phyloP scores from a whole-genome alignment of 2,329 filamentous ascomycete genomes.

The Colletotrichum kahawae region DNA sequence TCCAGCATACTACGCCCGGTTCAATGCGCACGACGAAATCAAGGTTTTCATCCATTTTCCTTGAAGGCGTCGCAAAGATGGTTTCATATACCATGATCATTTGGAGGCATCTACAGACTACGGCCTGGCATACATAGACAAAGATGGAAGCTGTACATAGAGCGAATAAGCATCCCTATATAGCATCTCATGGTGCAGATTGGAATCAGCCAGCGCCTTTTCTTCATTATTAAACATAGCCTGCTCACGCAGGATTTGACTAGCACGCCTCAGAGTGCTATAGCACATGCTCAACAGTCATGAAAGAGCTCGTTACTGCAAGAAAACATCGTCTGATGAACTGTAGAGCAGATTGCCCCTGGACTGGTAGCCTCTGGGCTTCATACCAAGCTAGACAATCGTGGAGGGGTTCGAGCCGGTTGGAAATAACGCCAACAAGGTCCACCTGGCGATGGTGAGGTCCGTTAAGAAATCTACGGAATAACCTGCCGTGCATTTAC shows the following conservation, averaged over 20 bases:
- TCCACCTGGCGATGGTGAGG: background rate
- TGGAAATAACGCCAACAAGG: background rate
- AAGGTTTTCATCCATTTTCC: slow-evolving; percentile 23
- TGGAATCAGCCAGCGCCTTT: background rate
- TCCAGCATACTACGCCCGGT: slow-evolving; percentile 27
- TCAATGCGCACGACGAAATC: slow-evolving; percentile 24
- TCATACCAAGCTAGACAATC: background rate
- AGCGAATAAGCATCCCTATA: background rate
- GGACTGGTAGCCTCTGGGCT: too few species aligned
- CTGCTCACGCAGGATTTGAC: background rate
- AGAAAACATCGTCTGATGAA: background rate
- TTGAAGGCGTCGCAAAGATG: background rate
- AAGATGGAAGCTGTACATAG: background rate
- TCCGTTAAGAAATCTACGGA: background rate
- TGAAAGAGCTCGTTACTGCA: background rate
- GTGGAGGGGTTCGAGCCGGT: too few species aligned
- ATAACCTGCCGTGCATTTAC: too few species aligned
- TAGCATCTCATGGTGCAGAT: background rate
- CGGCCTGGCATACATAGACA: background rate
- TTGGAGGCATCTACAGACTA: background rate
- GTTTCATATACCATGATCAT: background rate
- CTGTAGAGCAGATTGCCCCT: background rate
- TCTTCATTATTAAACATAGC: background rate
- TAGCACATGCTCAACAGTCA: background rate
- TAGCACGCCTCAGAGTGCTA: background rate